Base-by-base conservation (phyloP, 1,139 yeast species). In the Waltiozyma sp. region DNA sequence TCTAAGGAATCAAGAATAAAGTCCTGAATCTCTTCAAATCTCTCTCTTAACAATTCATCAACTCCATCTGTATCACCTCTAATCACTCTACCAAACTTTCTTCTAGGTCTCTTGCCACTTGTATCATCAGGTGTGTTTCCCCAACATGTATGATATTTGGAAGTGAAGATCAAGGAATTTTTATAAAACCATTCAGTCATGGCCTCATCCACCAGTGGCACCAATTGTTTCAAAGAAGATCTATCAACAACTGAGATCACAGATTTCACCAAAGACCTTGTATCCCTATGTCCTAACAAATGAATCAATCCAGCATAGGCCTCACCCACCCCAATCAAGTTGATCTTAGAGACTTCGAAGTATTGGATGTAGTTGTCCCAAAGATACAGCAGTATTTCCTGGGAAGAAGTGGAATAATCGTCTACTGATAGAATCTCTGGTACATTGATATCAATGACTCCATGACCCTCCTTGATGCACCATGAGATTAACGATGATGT, bases 311-410 rank as follows among this genome's bases (percentile, higher is more conserved):
- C 86, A 42, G 86, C 80, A 56, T 86, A 85, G 0, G 96, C 79
- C 49, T 87, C 95, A 37, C 98, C 98, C 48, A 84, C 75, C 2
- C 97, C 97, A 35, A 89, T 73, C 57, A 91, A 79, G 0, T 87
- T 80, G 41, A 93, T 61, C 51, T 84, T 84, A 40, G 75, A 69
- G 42, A 86, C 75, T 44, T 76, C 66, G 57, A 86, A 86, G 59
- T 80, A 84, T 41, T 84, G 78, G 43, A 91, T 64, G 56, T 87
- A 88, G 57, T 88, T 86, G 60, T 91, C 97, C 96, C 97, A 91
- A 19, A 91, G 57, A 57, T 85, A 85, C 18, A 84, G 64, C 40
- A 87, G 60, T 1, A 84, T 69, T 56, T 88, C 96, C 58, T 87
- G 95, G 0, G 94, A 72, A 38, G 82, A 75, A 13, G 75, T 73